phyloP scores from a whole-genome alignment of 129 eudicot genomes.

The Solidago caesia region DNA sequence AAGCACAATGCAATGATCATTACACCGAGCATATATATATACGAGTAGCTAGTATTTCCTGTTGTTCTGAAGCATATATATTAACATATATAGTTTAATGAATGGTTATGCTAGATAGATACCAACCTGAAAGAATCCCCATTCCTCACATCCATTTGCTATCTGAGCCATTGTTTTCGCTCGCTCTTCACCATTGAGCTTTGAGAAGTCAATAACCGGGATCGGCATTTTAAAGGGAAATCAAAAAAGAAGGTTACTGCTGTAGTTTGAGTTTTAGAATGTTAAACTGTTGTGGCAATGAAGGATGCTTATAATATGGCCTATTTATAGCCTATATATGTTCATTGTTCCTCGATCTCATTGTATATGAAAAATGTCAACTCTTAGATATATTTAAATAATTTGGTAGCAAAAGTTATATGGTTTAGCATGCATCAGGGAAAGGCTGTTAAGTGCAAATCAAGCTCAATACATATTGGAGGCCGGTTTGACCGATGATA shows the following conservation, averaged over 20 bases:
- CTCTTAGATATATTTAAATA: constrained; percentile 26
- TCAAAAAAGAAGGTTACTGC: background rate
- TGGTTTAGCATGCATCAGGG: background rate
- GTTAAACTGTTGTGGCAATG: constrained; percentile 27
- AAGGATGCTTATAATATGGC: constrained; percentile 17
- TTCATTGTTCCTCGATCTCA: no score
- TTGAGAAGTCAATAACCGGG: constrained; percentile 88
- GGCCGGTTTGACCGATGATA: constrained; percentile 18
- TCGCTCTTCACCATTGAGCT: constrained; percentile 64
- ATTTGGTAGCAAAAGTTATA: background rate
- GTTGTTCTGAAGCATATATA: background rate
- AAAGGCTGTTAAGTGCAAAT: constrained; percentile 20
- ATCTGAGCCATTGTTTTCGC: constrained; percentile 62
- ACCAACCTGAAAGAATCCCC: constrained; percentile 92
- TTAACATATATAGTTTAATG: background rate
- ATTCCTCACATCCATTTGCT: constrained; percentile 69
- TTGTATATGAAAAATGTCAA: constrained; percentile 44
- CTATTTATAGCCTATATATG: constrained; percentile 49
- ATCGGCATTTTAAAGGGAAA: constrained; percentile 51
- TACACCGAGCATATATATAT: background rate
- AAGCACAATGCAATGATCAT: constrained; percentile 8
- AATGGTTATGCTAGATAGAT: background rate
- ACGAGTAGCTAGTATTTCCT: no score
- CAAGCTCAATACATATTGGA: constrained; percentile 34
- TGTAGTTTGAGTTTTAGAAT: background rate